Conservation (phyloP, 441 rosid genomes). For the Gossypium schwendimanii region DNA sequence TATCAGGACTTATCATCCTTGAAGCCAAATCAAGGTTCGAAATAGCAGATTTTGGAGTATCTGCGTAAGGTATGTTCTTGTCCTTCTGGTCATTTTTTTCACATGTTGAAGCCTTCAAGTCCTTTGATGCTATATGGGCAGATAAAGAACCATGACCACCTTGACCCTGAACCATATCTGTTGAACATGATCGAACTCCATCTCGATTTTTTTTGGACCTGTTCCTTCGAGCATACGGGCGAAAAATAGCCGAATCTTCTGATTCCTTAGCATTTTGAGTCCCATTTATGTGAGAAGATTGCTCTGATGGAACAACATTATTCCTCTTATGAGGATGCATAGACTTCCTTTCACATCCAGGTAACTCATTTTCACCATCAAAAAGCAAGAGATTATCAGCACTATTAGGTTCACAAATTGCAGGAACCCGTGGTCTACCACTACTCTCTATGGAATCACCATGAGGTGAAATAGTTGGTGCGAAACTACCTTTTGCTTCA, state of each 20-base stretch:
- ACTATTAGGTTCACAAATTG: slow-evolving; percentile 72
- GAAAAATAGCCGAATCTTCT: slow-evolving; percentile 93
- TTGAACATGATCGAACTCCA: slow-evolving; percentile 66
- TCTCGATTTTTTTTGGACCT: slow-evolving; percentile 86
- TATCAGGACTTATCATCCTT: slow-evolving; percentile 35
- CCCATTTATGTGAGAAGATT: slow-evolving; percentile 57
- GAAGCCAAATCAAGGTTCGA: slow-evolving; percentile 53
- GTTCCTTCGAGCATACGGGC: slow-evolving; percentile 95
- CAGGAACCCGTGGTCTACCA: slow-evolving; percentile 71
- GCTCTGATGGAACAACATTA: slow-evolving; percentile 51
- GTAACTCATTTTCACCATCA: slow-evolving; percentile 71
- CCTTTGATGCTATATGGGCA: slow-evolving; percentile 45
- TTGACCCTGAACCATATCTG: slow-evolving; percentile 58
- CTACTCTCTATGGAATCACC: slow-evolving; percentile 97
- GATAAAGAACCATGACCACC: slow-evolving; percentile 28
- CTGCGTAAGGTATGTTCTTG: slow-evolving; percentile 34
- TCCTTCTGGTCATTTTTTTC: slow-evolving; percentile 60
- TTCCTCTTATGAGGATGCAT: slow-evolving; percentile 46
- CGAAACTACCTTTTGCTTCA: slow-evolving; percentile 94
- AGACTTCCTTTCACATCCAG: slow-evolving; percentile 46
- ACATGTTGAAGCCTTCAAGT: slow-evolving; percentile 42
- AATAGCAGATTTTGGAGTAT: slow-evolving; percentile 37
- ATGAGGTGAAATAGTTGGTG: slow-evolving; percentile 79
- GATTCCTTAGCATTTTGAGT: slow-evolving; percentile 68
- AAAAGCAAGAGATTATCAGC: slow-evolving; percentile 81